Percentiles rank a stretch among this genome's conserved stretches.
phyloP scores from a whole-genome alignment of 345 rosid species.

The Reutealis trisperma region DNA sequence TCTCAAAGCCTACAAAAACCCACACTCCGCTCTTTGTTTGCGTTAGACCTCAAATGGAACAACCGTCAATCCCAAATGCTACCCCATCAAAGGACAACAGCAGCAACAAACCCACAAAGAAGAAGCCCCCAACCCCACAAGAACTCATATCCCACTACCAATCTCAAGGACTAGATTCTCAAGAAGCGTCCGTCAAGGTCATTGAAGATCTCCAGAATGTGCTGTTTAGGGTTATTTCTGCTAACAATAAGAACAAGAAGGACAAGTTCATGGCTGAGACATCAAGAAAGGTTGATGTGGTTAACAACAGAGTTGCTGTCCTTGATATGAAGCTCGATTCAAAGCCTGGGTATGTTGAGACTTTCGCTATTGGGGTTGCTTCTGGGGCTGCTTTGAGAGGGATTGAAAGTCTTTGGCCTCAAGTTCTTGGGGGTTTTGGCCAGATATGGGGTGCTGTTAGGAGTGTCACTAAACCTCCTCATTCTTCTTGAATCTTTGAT shows the following conservation, averaged over 20 bases:
- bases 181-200: constrained; percentile 75
- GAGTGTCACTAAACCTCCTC: constrained; percentile 48
- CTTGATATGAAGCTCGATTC: constrained; percentile 82
- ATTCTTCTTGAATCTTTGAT: constrained; percentile 17
- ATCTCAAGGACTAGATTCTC: constrained; percentile 64
- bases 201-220: constrained; percentile 85
- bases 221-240: constrained; percentile 52
- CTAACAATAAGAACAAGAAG: constrained; percentile 41
- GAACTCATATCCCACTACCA: constrained; percentile 82
- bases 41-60: constrained; percentile 34
- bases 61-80: constrained; percentile 36
- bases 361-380: constrained; percentile 65
- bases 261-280: constrained; percentile 49
- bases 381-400: constrained; percentile 73
- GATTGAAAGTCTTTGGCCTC: constrained; percentile 51
- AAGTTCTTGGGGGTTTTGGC: constrained; percentile 47
- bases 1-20: not conserved
- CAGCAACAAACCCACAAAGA: constrained; percentile 24
- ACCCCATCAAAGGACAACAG: constrained; percentile 9
- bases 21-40: not conserved
- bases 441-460: constrained; percentile 76
- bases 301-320: constrained; percentile 55
- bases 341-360: constrained; percentile 70
- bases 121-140: constrained; percentile 57
- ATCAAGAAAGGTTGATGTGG: constrained; percentile 62